These are phyloP conservation scores for Phaeophleospora eucalypticola DNA, from an alignment of 2,329 filamentous ascomycete genomes.

Conservation along the genomic window DNA sequence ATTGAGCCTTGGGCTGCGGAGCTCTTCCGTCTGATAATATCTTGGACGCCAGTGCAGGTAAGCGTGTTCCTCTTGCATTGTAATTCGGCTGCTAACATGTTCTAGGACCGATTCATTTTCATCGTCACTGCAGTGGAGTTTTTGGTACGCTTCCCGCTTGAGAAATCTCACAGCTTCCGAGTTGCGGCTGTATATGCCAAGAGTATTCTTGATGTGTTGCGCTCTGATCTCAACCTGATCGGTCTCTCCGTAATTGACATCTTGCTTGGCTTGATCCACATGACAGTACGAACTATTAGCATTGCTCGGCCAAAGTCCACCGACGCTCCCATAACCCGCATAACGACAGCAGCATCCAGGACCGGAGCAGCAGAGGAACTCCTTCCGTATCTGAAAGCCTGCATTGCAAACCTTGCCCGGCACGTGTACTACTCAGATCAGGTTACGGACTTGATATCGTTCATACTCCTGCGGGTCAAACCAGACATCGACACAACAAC, in stretches of 20 bases:
- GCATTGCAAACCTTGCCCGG: constrained; percentile 85
- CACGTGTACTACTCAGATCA: constrained; percentile 98
- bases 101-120: constrained; percentile 76
- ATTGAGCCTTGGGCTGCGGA: constrained; percentile 69
- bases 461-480: constrained; percentile 73
- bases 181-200: constrained; percentile 71
- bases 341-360: constrained; percentile 5
- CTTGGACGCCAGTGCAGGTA: constrained; percentile 81
- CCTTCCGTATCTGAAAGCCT: constrained; percentile 60
- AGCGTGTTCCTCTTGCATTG: not conserved
- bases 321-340: constrained; percentile 1
- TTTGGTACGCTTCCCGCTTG: constrained; percentile 64
- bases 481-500: constrained; percentile 42
- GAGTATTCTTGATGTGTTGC: constrained; percentile 76
- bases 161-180: constrained; percentile 54
- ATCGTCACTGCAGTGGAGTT: constrained; percentile 76
- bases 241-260: constrained; percentile 96
- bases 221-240: constrained; percentile 88
- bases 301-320: not conserved
- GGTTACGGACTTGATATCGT: constrained; percentile 86
- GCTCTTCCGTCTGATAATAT: constrained; percentile 72
- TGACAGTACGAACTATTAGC: constrained; percentile 54
- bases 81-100: not conserved
- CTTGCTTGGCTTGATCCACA: constrained; percentile 75
- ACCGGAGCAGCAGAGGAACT: constrained; percentile 11